These are phyloP conservation scores for Schizothecium vesticola DNA, from an alignment of 495 filamentous ascomycete species.

Conservation along the genomic window DNA sequence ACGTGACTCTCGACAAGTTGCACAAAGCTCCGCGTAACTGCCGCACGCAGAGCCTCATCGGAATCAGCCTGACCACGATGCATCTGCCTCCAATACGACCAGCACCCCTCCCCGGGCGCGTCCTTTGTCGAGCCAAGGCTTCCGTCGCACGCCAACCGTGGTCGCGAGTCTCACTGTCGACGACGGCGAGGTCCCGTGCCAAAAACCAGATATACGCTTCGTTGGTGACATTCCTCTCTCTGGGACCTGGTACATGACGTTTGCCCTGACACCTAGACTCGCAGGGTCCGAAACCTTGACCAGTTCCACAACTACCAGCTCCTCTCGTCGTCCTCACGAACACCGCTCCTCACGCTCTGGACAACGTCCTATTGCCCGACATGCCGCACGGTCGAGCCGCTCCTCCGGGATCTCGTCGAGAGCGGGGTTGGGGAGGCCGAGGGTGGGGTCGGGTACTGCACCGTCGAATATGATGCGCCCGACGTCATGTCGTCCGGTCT, in stretches of 20 bases:
- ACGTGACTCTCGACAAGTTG: neutral
- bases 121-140: neutral
- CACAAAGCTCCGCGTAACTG: neutral
- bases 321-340: constrained; percentile 50
- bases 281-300: constrained; percentile 52
- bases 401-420: constrained; percentile 49
- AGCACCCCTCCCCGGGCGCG: neutral
- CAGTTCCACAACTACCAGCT: constrained; percentile 58
- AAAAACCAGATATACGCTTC: constrained; percentile 43
- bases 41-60: constrained; percentile 2
- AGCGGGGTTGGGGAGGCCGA: constrained; percentile 53
- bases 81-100: constrained; percentile 1
- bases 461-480: constrained; percentile 59
- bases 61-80: neutral
- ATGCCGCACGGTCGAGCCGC: constrained; percentile 50
- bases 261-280: neutral
- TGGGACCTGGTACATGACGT: neutral
- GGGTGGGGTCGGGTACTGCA: constrained; percentile 55
- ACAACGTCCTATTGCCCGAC: constrained; percentile 60
- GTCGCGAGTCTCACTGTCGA: constrained; percentile 24
- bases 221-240: constrained; percentile 28
- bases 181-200: constrained; percentile 21
- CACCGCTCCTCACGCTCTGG: constrained; percentile 65
- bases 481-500: constrained; percentile 51
- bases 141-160: neutral